Conservation (phyloP, 495 filamentous ascomycete species). For the Talaromyces ruber region DNA sequence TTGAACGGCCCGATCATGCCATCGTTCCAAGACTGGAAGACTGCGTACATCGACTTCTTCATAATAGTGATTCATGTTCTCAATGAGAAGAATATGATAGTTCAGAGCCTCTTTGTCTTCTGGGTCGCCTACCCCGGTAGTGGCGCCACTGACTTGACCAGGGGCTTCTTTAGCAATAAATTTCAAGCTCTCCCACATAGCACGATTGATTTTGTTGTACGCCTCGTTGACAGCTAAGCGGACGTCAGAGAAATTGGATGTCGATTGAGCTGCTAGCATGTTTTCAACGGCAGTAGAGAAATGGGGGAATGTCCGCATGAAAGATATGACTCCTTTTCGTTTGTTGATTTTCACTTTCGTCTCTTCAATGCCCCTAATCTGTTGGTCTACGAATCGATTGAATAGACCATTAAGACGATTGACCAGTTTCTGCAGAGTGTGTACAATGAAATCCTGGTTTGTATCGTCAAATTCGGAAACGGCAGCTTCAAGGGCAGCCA, state of each 20-base stretch:
- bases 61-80: conserved; percentile 97
- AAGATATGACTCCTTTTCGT: conserved; percentile 88
- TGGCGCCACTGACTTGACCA: conserved; percentile 35
- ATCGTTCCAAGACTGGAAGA: conserved; percentile 69
- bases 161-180: conserved; percentile 93
- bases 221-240: conserved; percentile 75
- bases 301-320: conserved; percentile 86
- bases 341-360: conserved; percentile 99
- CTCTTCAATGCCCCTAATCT: conserved; percentile 91
- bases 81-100: conserved; percentile 92
- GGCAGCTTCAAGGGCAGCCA: conserved; percentile 70
- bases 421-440: conserved; percentile 70
- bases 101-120: conserved; percentile 95
- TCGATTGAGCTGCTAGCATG: conserved; percentile 52
- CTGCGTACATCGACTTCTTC: conserved; percentile 77
- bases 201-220: conserved; percentile 81
- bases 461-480: conserved; percentile 72
- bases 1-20: conserved; percentile 63
- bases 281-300: conserved; percentile 75
- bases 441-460: conserved; percentile 84
- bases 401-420: conserved; percentile 67
- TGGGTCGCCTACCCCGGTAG: conserved; percentile 54
- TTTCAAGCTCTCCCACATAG: conserved; percentile 94
- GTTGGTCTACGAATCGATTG: conserved; percentile 85
- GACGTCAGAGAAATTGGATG: conserved; percentile 51